Evolutionary conservation across 2,329 filamentous ascomycete species (phyloP).

Genomic region (Bipolaris cookei): DNA sequence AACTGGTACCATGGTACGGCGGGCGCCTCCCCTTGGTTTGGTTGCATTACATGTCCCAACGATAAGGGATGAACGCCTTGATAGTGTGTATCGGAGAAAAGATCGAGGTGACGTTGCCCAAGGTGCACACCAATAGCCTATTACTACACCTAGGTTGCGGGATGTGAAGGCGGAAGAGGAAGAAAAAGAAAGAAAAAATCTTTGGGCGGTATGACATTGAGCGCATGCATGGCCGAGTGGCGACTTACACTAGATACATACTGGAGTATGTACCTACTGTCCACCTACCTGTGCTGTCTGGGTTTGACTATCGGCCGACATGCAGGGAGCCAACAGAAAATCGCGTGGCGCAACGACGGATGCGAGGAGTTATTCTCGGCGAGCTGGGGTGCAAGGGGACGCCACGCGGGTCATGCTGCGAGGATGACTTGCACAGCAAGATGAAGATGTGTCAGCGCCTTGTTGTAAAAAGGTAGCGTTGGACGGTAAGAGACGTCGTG

Average conservation of each 20-base stretch:
- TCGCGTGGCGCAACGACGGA: slow-evolving; percentile 9
- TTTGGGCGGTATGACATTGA: slow-evolving; percentile 6
- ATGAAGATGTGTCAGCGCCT: slow-evolving; percentile 4
- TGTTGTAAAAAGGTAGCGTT: slow-evolving; percentile 1
- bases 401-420: slow-evolving; percentile 2
- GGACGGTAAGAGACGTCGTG: not conserved
- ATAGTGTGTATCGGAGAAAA: not conserved
- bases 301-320: slow-evolving; percentile 1
- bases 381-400: slow-evolving; percentile 13
- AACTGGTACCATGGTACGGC: slow-evolving; percentile 11
- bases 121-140: too few species aligned
- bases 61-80: not conserved
- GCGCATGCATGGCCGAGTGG: not conserved
- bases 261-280: too few species aligned
- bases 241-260: slow-evolving; percentile 1
- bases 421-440: not conserved
- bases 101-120: too few species aligned
- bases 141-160: too few species aligned
- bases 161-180: not conserved
- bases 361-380: slow-evolving; percentile 22
- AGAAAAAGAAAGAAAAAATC: not conserved
- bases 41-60: not conserved
- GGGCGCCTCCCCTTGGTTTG: not conserved
- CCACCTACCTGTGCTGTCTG: not conserved
- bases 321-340: slow-evolving; percentile 15